Percentiles rank a stretch among this genome's conserved stretches.
Evolutionary conservation across 1,284 basidiomycete genomes (phyloP).

Genomic region (Hymenochaete sp.): DNA sequence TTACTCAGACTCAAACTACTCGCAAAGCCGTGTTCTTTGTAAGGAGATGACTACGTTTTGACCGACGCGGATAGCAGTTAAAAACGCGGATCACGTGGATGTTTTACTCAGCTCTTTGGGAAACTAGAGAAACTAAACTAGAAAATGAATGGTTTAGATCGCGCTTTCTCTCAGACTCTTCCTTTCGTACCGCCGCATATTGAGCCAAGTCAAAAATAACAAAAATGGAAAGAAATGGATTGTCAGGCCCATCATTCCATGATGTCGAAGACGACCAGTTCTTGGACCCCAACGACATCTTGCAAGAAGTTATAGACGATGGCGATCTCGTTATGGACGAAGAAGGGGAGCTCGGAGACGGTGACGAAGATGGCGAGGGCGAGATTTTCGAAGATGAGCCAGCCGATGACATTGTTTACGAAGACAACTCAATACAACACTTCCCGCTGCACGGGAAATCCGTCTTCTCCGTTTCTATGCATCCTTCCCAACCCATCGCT

Average conservation of each 20-base stretch:
- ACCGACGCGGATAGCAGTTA: too few species aligned
- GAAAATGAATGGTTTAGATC: too few species aligned
- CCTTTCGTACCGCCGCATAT: too few species aligned
- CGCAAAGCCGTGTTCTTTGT: too few species aligned
- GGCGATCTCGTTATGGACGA: conserved; percentile 72
- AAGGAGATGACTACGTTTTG: too few species aligned
- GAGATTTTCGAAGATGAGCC: conserved; percentile 25
- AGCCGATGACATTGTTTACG: conserved; percentile 36
- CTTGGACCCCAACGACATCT: conserved; percentile 53
- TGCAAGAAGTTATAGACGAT: conserved; percentile 57
- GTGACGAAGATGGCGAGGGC: conserved; percentile 54
- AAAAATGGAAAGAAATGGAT: too few species aligned
- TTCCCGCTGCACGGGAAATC: conserved; percentile 61
- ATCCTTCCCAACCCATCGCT: conserved; percentile 81
- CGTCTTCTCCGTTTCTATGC: conserved; percentile 79
- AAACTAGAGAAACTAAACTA: too few species aligned
- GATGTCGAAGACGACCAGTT: conserved; percentile 39
- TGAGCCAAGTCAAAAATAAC: too few species aligned
- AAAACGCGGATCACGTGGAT: too few species aligned
- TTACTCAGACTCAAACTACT: too few species aligned
- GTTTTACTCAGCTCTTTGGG: too few species aligned
- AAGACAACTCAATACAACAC: conserved; percentile 60
- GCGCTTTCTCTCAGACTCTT: too few species aligned
- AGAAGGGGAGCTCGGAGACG: conserved; percentile 64
- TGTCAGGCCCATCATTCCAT: conserved; percentile 23